A percentile compares a stretch with the other conserved stretches of the same genome.
Conservation (phyloP, 306 rosid genomes). For the Quercus cerris region DNA sequence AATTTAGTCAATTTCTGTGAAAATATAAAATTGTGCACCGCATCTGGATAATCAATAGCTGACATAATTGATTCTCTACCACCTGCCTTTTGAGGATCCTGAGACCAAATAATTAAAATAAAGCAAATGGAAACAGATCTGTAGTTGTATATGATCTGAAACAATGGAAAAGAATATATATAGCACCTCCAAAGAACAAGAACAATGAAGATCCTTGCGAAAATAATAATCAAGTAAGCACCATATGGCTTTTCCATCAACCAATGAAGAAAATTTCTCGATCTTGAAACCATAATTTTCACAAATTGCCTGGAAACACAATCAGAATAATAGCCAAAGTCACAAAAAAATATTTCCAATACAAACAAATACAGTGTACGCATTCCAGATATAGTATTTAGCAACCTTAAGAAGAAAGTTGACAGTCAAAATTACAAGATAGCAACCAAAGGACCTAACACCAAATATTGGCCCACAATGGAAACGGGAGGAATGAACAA, state of each 20-base stretch:
- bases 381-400: background rate
- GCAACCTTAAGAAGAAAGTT: background rate
- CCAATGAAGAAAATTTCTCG: constrained; percentile 57
- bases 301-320: constrained; percentile 66
- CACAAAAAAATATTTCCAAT: background rate
- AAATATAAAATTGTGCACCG: constrained; percentile 78
- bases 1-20: constrained; percentile 70
- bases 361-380: background rate
- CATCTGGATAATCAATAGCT: constrained; percentile 63
- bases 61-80: constrained; percentile 68
- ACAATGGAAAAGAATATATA: constrained; percentile 12
- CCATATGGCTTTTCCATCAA: constrained; percentile 97
- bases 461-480: background rate
- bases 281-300: constrained; percentile 55
- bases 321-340: background rate
- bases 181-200: constrained; percentile 65
- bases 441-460: background rate
- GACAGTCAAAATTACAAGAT: background rate
- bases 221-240: constrained; percentile 91
- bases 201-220: constrained; percentile 66
- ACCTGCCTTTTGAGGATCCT: constrained; percentile 49
- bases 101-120: constrained; percentile 20
- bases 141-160: constrained; percentile 6
- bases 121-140: constrained; percentile 6
- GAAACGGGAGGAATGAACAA: background rate